These are phyloP conservation scores for Holtermanniella nyarrowii DNA, from an alignment of 768 basidiomycete species.

Conservation along the genomic window DNA sequence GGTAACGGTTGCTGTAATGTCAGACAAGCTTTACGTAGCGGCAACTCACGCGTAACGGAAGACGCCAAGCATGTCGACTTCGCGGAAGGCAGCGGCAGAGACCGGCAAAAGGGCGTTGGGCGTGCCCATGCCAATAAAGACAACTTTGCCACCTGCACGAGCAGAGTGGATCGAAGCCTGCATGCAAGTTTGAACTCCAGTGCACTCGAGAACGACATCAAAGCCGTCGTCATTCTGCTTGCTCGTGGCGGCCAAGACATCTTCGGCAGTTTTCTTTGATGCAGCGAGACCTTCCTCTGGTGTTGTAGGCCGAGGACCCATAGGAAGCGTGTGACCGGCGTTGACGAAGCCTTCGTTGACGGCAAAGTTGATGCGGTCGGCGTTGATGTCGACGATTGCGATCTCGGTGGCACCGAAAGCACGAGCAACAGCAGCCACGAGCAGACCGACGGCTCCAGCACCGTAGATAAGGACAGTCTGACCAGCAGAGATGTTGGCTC, in stretches of 20 bases:
- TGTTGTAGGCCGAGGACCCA: conserved; percentile 33
- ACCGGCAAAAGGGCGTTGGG: conserved; percentile 72
- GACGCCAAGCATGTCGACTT: conserved; percentile 84
- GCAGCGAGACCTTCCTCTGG: conserved; percentile 30
- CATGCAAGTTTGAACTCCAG: conserved; percentile 82
- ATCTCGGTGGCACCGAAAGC: conserved; percentile 57
- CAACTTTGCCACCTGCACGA: conserved; percentile 72
- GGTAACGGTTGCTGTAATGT: conserved; percentile 82
- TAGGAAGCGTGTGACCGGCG: conserved; percentile 57
- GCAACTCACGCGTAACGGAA: conserved; percentile 45
- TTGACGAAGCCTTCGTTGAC: conserved; percentile 63
- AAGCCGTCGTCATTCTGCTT: conserved; percentile 62
- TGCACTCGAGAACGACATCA: conserved; percentile 90
- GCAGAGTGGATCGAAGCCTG: conserved; percentile 50
- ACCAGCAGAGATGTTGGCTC: conserved; percentile 45
- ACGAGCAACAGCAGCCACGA: conserved; percentile 71
- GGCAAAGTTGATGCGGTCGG: conserved; percentile 67
- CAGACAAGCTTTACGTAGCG: not conserved
- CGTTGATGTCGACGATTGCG: conserved; percentile 78
- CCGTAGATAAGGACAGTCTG: conserved; percentile 80
- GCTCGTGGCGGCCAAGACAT: conserved; percentile 41
- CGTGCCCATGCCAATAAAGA: conserved; percentile 93
- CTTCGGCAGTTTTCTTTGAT: conserved; percentile 44
- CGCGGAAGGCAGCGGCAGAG: conserved; percentile 67
- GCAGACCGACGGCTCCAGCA: conserved; percentile 84